Base-by-base conservation (phyloP, 352 stramenopile genomes). In the Globisporangium middletonii region DNA sequence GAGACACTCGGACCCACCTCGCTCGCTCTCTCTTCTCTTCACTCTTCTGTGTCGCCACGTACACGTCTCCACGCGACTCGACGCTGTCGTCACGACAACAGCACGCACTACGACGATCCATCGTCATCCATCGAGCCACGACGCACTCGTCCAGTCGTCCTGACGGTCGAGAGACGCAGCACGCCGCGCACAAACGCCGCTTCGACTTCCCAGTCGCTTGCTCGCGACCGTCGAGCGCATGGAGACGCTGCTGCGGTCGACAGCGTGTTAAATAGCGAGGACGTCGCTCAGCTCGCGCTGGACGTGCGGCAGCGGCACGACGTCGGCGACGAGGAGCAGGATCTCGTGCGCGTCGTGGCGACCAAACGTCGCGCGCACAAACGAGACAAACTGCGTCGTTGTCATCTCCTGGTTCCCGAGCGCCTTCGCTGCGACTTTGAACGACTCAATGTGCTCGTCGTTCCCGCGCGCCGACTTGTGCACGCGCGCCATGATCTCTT, bases 391-490 rank as follows among this genome's bases (percentile, higher is more conserved):
- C 28, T 73, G 75, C 52, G 74, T 62, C 4, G 71, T 73, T 27
- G 67, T 79, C 79, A 91, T 89, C 33, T 89, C 76, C 55, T 86
- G 68, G 44, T 77, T 89, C 27, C 81, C 81, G 26, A 91, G 73
- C 6, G 75, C 75, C 47, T 88, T 87, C 5, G 81, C 81, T 15
- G 75, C 75, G 38, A 80, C 73, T 58, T 88, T 89, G 57, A 92
- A 92, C 33, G 82, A 66, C 4, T 57, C 52, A 13, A 92, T 69
- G 27, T 65, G 69, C 38, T 78, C 61, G 4, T 63, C n/a, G 48
- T 89, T 64, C n/a, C 73, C 75, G 1, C 63, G 64, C 15, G 79
- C 74, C 12, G 86, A 69, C 51, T 68, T 60, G 50, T 85, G 77
- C 7, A 92, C 79, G n/a, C 67, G 68, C 28, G 83, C 74, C 19